These are phyloP conservation scores for Phytophthora cryptogea DNA, from an alignment of 352 stramenopile genomes.

Conservation along the genomic window DNA sequence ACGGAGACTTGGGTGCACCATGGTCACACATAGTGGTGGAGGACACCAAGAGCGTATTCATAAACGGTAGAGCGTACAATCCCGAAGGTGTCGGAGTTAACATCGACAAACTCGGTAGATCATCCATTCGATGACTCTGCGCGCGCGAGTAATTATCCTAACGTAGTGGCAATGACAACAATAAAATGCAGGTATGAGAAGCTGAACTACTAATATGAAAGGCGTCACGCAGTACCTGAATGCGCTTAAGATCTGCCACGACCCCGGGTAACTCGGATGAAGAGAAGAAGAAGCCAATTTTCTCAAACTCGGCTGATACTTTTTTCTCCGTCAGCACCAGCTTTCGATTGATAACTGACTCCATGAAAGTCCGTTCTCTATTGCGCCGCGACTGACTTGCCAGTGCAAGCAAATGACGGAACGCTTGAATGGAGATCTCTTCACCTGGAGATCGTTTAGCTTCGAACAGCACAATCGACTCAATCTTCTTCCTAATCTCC, in stretches of 20 bases:
- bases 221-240: constrained; percentile 38
- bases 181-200: background rate
- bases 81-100: constrained; percentile 41
- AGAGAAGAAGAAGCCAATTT: constrained; percentile 65
- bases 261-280: constrained; percentile 50
- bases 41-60: constrained; percentile 50
- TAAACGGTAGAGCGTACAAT: constrained; percentile 51
- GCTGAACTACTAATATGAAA: background rate
- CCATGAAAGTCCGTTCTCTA: constrained; percentile 59
- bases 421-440: constrained; percentile 58
- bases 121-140: constrained; percentile 57
- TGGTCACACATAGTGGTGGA: constrained; percentile 42
- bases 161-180: background rate
- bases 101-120: constrained; percentile 66
- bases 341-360: constrained; percentile 67
- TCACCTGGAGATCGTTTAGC: constrained; percentile 67
- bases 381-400: constrained; percentile 47
- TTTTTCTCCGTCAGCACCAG: constrained; percentile 68
- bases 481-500: constrained; percentile 65
- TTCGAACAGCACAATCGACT: constrained; percentile 57
- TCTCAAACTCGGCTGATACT: constrained; percentile 47
- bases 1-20: constrained; percentile 29
- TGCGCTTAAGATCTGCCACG: constrained; percentile 48
- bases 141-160: constrained; percentile 55
- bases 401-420: constrained; percentile 60